These are phyloP conservation scores for Arabidopsis hybrid DNA, from an alignment of 441 rosid genomes.

Conservation along the genomic window DNA sequence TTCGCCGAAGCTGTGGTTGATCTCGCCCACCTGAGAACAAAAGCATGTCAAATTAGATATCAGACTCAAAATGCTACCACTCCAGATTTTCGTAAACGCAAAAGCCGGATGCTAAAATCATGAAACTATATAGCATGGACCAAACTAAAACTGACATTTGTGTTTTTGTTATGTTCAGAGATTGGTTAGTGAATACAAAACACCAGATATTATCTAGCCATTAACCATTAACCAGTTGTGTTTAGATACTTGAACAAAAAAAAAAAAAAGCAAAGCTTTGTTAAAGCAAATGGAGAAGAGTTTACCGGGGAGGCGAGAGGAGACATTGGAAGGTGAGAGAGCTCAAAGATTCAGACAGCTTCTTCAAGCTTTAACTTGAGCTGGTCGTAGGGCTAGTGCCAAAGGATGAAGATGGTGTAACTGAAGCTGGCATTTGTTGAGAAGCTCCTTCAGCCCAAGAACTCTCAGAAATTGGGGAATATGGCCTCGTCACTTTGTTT, in stretches of 20 bases:
- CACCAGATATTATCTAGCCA: not conserved
- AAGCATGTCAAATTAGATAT: constrained; percentile 11
- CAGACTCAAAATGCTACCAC: not conserved
- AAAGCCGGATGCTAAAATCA: not conserved
- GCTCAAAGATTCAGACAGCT: constrained; percentile 29
- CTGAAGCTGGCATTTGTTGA: constrained; percentile 60
- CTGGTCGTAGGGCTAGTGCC: constrained; percentile 51
- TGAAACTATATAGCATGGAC: not conserved
- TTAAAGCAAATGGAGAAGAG: not conserved
- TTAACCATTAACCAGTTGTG: not conserved
- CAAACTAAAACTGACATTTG: not conserved
- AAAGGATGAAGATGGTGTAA: constrained; percentile 64
- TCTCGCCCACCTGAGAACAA: constrained; percentile 30
- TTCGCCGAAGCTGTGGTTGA: constrained; percentile 9
- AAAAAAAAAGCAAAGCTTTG: not conserved
- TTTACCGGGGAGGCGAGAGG: constrained; percentile 31
- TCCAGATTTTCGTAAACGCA: not conserved
- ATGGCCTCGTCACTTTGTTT: constrained; percentile 82
- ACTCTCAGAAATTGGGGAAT: constrained; percentile 65
- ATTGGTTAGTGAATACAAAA: not conserved
- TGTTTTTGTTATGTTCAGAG: not conserved
- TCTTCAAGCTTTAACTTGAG: constrained; percentile 24
- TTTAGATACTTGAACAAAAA: not conserved
- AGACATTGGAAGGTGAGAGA: not conserved
- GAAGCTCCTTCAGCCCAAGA: constrained; percentile 59